Evolutionary conservation across 2,329 filamentous ascomycete genomes (phyloP).

Genomic region (Talaromyces sp.): DNA sequence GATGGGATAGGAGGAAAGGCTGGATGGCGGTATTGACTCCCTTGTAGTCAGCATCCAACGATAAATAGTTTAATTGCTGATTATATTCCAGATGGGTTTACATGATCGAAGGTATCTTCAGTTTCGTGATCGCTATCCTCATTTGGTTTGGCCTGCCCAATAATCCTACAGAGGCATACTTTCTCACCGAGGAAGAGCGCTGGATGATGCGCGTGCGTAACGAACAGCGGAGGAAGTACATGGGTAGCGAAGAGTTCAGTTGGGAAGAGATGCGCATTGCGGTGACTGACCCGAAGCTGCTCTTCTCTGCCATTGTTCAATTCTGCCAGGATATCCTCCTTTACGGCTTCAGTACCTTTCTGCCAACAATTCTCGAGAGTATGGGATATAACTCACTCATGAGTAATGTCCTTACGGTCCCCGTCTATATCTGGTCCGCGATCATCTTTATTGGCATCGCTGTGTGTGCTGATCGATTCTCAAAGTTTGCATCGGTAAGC

Average conservation of each 20-base stretch:
- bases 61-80: neutral
- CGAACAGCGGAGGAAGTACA: slow-evolving; percentile 51
- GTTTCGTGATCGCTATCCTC: slow-evolving; percentile 45
- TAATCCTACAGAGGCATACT: slow-evolving; percentile 52
- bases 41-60: slow-evolving; percentile 16
- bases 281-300: slow-evolving; percentile 55
- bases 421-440: slow-evolving; percentile 58
- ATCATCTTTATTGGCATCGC: slow-evolving; percentile 50
- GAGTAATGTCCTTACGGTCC: slow-evolving; percentile 59
- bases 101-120: slow-evolving; percentile 55
- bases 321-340: slow-evolving; percentile 58
- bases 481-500: slow-evolving; percentile 31
- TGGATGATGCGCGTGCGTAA: slow-evolving; percentile 55
- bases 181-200: slow-evolving; percentile 53
- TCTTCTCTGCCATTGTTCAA: slow-evolving; percentile 53
- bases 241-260: slow-evolving; percentile 54
- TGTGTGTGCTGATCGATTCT: slow-evolving; percentile 50
- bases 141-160: slow-evolving; percentile 55
- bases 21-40: slow-evolving; percentile 49
- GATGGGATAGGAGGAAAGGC: slow-evolving; percentile 48
- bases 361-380: slow-evolving; percentile 58
- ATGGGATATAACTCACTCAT: slow-evolving; percentile 57
- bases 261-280: slow-evolving; percentile 55
- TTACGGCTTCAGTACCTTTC: slow-evolving; percentile 62
- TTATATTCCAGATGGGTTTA: slow-evolving; percentile 46